phyloP scores from a whole-genome alignment of 371 early-diverging fungal genomes.

The Mucor indicus region DNA sequence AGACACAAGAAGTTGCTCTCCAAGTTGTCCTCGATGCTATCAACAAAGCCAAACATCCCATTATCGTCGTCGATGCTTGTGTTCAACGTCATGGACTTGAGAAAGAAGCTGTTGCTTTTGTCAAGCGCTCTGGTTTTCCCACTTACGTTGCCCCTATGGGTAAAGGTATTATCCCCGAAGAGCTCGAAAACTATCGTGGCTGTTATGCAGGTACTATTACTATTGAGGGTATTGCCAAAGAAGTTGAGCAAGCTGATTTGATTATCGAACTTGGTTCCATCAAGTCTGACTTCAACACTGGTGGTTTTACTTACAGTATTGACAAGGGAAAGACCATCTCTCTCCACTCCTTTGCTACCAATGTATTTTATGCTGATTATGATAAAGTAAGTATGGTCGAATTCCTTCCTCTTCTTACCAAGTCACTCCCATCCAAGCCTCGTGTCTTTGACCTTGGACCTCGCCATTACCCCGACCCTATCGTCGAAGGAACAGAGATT shows the following conservation, averaged over 20 bases:
- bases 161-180: constrained; percentile 41
- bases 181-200: constrained; percentile 35
- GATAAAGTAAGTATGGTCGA: constrained; percentile 39
- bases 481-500: constrained; percentile 20
- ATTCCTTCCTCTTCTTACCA: constrained; percentile 31
- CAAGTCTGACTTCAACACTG: constrained; percentile 55
- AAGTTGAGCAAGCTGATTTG: constrained; percentile 38
- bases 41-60: constrained; percentile 31
- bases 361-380: constrained; percentile 37
- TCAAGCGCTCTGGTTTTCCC: constrained; percentile 40
- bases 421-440: constrained; percentile 27
- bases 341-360: constrained; percentile 40
- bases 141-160: constrained; percentile 50
- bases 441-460: constrained; percentile 21
- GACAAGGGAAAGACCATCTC: constrained; percentile 35
- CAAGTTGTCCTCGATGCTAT: constrained; percentile 29
- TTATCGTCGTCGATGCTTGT: constrained; percentile 50
- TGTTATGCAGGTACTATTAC: constrained; percentile 39
- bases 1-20: constrained; percentile 29
- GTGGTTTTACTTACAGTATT: constrained; percentile 38
- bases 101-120: constrained; percentile 27
- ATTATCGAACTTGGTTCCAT: constrained; percentile 46
- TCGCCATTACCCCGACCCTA: constrained; percentile 20
- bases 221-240: constrained; percentile 25
- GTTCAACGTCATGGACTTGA: constrained; percentile 31